Conservation (phyloP, 2,329 filamentous ascomycete genomes). For the Plectosphaerella plurivora region DNA sequence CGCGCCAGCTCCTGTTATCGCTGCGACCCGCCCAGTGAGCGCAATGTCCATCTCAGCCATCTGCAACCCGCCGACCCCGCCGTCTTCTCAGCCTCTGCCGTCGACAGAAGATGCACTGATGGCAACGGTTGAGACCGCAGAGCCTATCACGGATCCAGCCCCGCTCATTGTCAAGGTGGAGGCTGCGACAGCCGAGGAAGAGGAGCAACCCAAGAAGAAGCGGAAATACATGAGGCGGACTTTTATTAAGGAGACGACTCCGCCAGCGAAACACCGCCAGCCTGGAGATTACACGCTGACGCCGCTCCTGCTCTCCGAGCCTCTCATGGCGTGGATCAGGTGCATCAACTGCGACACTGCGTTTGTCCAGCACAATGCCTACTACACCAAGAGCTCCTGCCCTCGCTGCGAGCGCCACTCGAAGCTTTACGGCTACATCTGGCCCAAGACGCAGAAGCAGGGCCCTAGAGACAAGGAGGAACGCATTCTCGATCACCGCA, state of each 20-base stretch:
- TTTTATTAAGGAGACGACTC: conserved; percentile 25
- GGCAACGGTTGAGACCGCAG: background rate
- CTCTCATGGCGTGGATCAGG: conserved; percentile 77
- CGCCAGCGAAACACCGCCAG: conserved; percentile 38
- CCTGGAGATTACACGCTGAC: conserved; percentile 84
- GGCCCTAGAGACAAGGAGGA: conserved; percentile 69
- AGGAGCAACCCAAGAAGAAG: conserved; percentile 17
- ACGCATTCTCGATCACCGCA: conserved; percentile 77
- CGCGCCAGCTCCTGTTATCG: background rate
- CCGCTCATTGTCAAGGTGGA: conserved; percentile 2
- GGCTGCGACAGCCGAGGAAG: conserved; percentile 5
- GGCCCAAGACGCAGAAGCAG: conserved; percentile 89
- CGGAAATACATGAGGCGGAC: conserved; percentile 28
- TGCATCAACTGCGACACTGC: conserved; percentile 78
- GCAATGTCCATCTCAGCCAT: conserved; percentile 27
- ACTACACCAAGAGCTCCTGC: conserved; percentile 79
- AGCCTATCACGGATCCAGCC: background rate
- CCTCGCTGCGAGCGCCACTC: conserved; percentile 92
- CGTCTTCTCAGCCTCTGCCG: conserved; percentile 2
- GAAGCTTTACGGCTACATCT: conserved; percentile 89
- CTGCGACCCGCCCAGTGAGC: background rate
- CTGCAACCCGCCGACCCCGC: conserved; percentile 19
- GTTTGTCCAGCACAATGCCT: conserved; percentile 87
- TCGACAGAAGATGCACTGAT: background rate
- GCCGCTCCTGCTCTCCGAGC: conserved; percentile 67